Conservation (phyloP, 306 rosid species). For the Dalbergia oliveri region DNA sequence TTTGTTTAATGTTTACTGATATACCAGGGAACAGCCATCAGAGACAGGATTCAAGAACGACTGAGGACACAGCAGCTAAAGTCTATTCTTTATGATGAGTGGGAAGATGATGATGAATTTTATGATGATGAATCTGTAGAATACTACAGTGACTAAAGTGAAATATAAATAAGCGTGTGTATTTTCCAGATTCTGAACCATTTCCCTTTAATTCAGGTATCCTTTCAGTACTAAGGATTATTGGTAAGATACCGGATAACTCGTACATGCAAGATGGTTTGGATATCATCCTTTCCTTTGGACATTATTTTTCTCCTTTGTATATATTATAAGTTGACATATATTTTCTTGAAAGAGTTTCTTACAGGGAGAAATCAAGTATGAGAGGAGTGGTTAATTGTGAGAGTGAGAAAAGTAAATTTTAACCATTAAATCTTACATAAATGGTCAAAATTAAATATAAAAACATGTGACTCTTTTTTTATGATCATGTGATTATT, state of each 20-base stretch:
- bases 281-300: slow-evolving; percentile 1
- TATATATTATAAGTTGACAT: slow-evolving; percentile 33
- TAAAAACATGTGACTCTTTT: too few relatives aligned
- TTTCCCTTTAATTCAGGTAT: slow-evolving; percentile 6
- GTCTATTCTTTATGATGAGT: slow-evolving; percentile 64
- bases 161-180: slow-evolving; percentile 35
- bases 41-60: slow-evolving; percentile 87
- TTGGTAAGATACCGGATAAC: not conserved
- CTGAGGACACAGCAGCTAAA: slow-evolving; percentile 61
- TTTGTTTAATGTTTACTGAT: slow-evolving; percentile 19
- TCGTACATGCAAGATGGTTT: slow-evolving; percentile 35
- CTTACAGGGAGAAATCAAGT: too few relatives aligned
- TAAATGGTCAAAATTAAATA: too few relatives aligned
- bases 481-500: too few relatives aligned
- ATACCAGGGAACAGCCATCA: slow-evolving; percentile 86
- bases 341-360: not conserved
- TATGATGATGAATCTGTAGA: slow-evolving; percentile 51
- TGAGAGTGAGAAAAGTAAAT: too few relatives aligned
- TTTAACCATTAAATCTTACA: too few relatives aligned
- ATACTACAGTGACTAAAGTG: slow-evolving; percentile 53
- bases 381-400: not conserved
- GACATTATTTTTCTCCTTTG: slow-evolving; percentile 4
- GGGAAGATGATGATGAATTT: slow-evolving; percentile 51
- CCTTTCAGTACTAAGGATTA: slow-evolving; percentile 36
- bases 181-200: slow-evolving; percentile 28